Base-by-base conservation (phyloP, 139 green algal species). In the Medakamo hakoo region DNA sequence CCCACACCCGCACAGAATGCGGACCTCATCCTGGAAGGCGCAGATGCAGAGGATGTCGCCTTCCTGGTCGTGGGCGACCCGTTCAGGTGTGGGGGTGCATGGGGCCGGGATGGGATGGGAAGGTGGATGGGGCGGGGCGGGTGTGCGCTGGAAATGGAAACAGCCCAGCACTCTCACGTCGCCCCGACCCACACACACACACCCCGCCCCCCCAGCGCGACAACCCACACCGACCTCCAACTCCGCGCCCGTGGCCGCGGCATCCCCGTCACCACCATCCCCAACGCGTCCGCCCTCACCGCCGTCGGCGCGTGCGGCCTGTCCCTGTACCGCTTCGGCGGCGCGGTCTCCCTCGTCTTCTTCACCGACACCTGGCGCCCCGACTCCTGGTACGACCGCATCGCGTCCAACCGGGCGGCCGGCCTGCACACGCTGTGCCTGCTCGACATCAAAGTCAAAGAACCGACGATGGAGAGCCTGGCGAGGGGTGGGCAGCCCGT, bases 251-350 rank as follows among this genome's bases (percentile, higher is more conserved):
- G 73, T 1, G 61, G 84, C 66, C 25, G 63, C 28, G 79, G 78
- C 31, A 90, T 97, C 48, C 68, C 73, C 1, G 88, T 98, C 40
- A 59, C 58, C n/a, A 80, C 93, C 24, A 76, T 98, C 18, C 92
- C 98, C 85, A 99, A 99, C 64, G 93, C 93, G 9, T 91, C 78
- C 32, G 90, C 98, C 55, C 90, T 99, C 78, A 99, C 96, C 62
- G 93, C 93, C 1, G 77, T 95, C 4, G 92, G 88, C 3, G 88
- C 82, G 0, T 92, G 80, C 58, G 92, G 92, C 1, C 76, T 99
- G 70, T 85, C 94, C 76, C 86, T 99, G 52, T 99, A 99, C 72
- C 70, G 84, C 25, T 99, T 88, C 67, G 93, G 93, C 1, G 90
- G 98, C 76, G 77, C 85, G 0, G 62, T 99, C 0, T 95, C 86